Base-by-base conservation (phyloP, 768 basidiomycete genomes). In the Leucosporidium scottii region DNA sequence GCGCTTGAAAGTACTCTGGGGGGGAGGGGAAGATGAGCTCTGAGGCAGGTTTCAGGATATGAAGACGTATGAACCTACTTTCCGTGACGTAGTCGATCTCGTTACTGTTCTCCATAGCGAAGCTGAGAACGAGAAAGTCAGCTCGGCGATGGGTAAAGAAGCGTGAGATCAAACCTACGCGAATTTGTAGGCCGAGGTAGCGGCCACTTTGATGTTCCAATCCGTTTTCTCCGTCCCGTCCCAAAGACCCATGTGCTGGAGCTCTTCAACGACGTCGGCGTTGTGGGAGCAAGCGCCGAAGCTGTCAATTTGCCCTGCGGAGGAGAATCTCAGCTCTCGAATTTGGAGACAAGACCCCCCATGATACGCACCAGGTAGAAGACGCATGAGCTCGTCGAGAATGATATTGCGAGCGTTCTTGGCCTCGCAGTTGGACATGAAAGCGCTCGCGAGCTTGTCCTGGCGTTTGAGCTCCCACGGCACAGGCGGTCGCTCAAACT, bases 31-130 rank as follows among this genome's bases (percentile, higher is more conserved):
- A 44, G 39, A 15, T 44, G 39, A 44, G 39, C 13, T 44, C 39
- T 3, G 6, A 9, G 39, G 8, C 3, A 2, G 15, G 15, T 10
- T 10, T 44, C 10, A 9, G 8, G 39, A 17, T 8, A 8, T 10
- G 6, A 8, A 15, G 8, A 8, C 8, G 39, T 8, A 51, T 20
- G 4, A 8, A 51, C 50, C 9, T n/a, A 51, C 50, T 72, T 27
- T 72, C 71, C 8, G 71, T 72, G 23, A 58, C 63, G 48, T 71
- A 71, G 53, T 71, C 68, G 48, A 61, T 25, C 49, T 68, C 67
- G 39, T 68, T 72, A 34, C 64, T 66, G 61, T 72, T 72, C 36
- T 61, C 61, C 49, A 61, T 34, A 2, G 61, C 61, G 28, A 59
- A 20, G 25, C 50, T 51, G 55, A 8, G 28, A 31, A 20, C 55